Base-by-base conservation (phyloP, 2,329 filamentous ascomycete genomes). In the Akanthomyces muscarius region DNA sequence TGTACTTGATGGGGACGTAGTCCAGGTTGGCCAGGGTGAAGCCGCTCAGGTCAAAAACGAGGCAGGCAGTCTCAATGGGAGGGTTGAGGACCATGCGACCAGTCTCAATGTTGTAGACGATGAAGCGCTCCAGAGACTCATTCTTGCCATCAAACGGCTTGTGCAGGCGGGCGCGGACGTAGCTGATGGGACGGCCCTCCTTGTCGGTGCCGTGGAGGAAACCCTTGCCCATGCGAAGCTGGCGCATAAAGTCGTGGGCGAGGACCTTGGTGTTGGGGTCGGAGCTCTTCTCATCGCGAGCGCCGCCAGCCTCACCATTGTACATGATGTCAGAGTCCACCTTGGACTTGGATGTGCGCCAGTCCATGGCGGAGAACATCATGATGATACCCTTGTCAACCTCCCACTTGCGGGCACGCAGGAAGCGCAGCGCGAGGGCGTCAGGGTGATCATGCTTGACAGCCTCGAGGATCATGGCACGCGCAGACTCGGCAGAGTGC, bases 1-100 rank as follows among this genome's bases (percentile, higher is more conserved):
- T 89, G 76, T 91, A 91, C 68, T 90, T 91, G 58, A 91, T 86
- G 0, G 89, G 88, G 0, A 86, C 81, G 71, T 91, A 91, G 73
- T 92, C 89, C 82, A 92, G 91, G 75, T 92, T 91, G 13, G 86
- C 81, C 71, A 91, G 78, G 16, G 83, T 83, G 71, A 91, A 91
- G 65, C 84, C 80, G 8, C 82, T 88, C 83, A 91, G 87, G 73
- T 92, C 89, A 70, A 92, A 91, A 59, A 91, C 74, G 63, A 92
- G 65, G 36, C 66, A 69, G n/a, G 65, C 67, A 11, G 67, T 68
- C 52, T 68, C 67, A 30, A 67, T 62, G 6, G 65, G 64, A 16
- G 65, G 53, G 6, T 62, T 50, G 28, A 68, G 47, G 1, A 63
- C 53, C 16, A 68, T 56, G 68, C 63, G 63, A 14, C 58, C 63